Evolutionary conservation across 1,284 basidiomycete species (phyloP).

Genomic region (Gomphus sp.): DNA sequence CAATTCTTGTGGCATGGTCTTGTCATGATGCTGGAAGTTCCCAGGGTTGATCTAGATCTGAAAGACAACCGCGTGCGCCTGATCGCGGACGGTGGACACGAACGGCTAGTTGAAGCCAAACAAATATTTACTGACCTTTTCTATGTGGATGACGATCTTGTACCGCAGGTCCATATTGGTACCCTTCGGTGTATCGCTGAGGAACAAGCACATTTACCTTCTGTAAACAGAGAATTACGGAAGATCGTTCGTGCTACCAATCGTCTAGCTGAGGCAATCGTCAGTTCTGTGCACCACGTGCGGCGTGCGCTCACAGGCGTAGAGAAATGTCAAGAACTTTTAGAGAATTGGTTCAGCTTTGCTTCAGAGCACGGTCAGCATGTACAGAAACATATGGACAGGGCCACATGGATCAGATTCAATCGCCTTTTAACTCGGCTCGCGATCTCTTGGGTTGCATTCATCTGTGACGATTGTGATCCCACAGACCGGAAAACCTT

Average conservation of each 20-base stretch:
- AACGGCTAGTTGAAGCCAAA: slow-evolving; percentile 72
- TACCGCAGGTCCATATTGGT: slow-evolving; percentile 31
- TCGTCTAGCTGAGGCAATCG: slow-evolving; percentile 87
- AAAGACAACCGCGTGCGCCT: slow-evolving; percentile 80
- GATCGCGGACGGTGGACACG: slow-evolving; percentile 81
- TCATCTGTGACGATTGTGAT: slow-evolving; percentile 98
- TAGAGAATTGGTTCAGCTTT: slow-evolving; percentile 95
- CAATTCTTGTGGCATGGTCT: slow-evolving; percentile 94
- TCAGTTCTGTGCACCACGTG: slow-evolving; percentile 83
- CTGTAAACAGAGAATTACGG: slow-evolving; percentile 83
- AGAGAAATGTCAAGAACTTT: slow-evolving; percentile 72
- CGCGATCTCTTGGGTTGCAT: slow-evolving; percentile 95
- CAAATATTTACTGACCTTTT: slow-evolving; percentile 68
- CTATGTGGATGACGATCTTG: slow-evolving; percentile 37
- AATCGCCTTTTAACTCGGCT: slow-evolving; percentile 78
- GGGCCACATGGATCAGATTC: slow-evolving; percentile 62
- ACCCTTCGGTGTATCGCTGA: slow-evolving; percentile 65
- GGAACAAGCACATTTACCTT: slow-evolving; percentile 86
- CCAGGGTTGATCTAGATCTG: slow-evolving; percentile 67
- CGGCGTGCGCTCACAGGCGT: slow-evolving; percentile 56
- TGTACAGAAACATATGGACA: slow-evolving; percentile 82
- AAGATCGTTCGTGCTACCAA: slow-evolving; percentile 88
- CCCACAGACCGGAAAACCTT: slow-evolving; percentile 95
- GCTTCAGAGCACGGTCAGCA: slow-evolving; percentile 93
- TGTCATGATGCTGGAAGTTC: slow-evolving; percentile 66